Evolutionary conservation across 345 rosid species (phyloP), one percentile per base, ranked within the genome.

Genomic region (Mercurialis annua): DNA sequence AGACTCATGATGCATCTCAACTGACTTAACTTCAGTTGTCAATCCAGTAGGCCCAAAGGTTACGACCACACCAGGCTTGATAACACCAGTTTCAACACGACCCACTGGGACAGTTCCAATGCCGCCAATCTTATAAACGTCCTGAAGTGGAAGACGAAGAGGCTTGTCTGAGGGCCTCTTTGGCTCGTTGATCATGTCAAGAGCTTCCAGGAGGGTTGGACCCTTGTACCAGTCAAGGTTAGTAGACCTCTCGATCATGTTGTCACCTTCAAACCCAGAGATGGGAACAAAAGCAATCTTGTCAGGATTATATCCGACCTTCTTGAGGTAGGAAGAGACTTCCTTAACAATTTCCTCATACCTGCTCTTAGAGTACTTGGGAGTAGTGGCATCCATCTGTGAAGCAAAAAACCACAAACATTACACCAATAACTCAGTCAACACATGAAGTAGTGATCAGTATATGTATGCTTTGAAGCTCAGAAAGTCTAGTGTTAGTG

Each of bases 201-300:
- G 65, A 61, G 65, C 65, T 3, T 61, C 65, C 26, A 61, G 65
- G 1, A 61, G 62, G 12, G 70, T 66, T 11, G 70, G 70, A 5
- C 70, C 70, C 70, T 66, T 66, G 53, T 66, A 66, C 70, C 70
- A 66, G 52, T 66, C 70, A 20, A 66, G 70, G 24, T 66, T 66
- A 43, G 70, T 55, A 0, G 70, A 66, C 33, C 70, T 66, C 70
- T 66, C 70, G 29, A 66, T 66, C 70, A 66, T 61, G 36, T 61
- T 61, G 36, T 61, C 65, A 43, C 65, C 65, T 61, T 61, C 65
- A 16, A 61, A 61, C 18, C 65, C 65, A 23, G 65, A 61, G 5
- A 61, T 61, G 34, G 65, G 65, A 2, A 61, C 65, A 18, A 61
- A 61, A 1, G 65, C 51, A 27, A 61, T 61, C 33, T 61, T 61